Evolutionary conservation across 148 eudicot species (phyloP).

Genomic region (Dysphania ambrosioides): DNA sequence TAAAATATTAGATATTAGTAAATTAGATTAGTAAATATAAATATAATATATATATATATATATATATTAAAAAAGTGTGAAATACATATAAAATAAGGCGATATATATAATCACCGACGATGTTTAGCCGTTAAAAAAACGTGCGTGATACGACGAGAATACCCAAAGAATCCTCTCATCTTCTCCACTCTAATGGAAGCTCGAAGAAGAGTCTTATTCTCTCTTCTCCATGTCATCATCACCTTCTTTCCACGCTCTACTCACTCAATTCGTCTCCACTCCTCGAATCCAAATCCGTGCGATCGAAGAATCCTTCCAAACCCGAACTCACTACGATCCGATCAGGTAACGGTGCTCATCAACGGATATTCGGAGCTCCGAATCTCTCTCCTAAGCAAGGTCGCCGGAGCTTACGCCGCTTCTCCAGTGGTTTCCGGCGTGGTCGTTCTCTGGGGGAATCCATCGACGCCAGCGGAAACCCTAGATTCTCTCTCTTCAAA

Average conservation of each 20-base stretch:
- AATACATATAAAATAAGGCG: no score
- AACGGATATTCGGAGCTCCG: constrained; percentile 80
- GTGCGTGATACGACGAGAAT: no score
- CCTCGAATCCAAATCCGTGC: constrained; percentile 33
- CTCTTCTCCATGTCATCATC: constrained; percentile 13
- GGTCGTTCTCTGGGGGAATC: constrained; percentile 70
- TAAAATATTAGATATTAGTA: no score
- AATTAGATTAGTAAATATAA: no score
- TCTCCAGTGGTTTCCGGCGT: constrained; percentile 47
- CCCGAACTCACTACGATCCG: constrained; percentile 47
- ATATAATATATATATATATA: no score
- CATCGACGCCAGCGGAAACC: constrained; percentile 46
- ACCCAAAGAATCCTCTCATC: background rate
- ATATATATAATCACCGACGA: no score
- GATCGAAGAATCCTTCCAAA: constrained; percentile 32
- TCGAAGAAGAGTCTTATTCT: constrained; percentile 2
- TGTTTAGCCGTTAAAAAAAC: no score
- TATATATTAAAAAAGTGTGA: no score
- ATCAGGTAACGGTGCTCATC: constrained; percentile 70
- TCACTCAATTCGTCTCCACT: constrained; percentile 18
- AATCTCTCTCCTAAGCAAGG: constrained; percentile 54
- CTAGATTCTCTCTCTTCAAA: constrained; percentile 48
- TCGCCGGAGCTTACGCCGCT: constrained; percentile 61
- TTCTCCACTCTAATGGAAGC: constrained; percentile 14
- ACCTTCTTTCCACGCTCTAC: no score